Conservation (phyloP, 495 filamentous ascomycete genomes). For the Aspergillus carlsbadensis region DNA sequence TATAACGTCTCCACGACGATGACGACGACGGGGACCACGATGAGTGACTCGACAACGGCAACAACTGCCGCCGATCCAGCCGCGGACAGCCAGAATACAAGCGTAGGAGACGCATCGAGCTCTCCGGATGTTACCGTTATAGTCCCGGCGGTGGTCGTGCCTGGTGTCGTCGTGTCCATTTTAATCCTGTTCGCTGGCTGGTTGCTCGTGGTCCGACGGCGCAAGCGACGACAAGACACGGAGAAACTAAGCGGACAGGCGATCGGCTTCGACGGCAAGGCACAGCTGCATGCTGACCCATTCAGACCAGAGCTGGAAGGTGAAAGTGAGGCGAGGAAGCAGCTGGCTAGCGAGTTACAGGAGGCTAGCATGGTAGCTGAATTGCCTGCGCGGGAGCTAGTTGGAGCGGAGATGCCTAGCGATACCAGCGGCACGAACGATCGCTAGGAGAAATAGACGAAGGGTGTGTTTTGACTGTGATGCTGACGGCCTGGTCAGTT, state of each 20-base stretch:
- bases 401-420: background rate
- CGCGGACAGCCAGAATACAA: background rate
- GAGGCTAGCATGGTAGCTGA: background rate
- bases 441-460: too few species aligned
- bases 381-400: background rate
- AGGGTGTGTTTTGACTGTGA: too few species aligned
- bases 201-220: background rate
- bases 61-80: background rate
- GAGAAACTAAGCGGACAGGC: background rate
- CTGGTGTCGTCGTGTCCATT: background rate
- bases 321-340: background rate
- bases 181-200: background rate
- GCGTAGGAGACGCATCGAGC: background rate
- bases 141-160: background rate
- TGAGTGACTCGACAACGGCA: background rate
- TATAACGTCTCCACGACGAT: background rate
- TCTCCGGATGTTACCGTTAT: background rate
- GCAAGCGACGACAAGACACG: background rate
- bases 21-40: background rate
- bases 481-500: too few species aligned
- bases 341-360: too few species aligned
- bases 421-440: too few species aligned
- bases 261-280: background rate
- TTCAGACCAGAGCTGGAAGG: background rate
- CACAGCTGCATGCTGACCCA: background rate